These are phyloP conservation scores for Adenanthera pavonina DNA, from an alignment of 306 rosid species.

Conservation along the genomic window DNA sequence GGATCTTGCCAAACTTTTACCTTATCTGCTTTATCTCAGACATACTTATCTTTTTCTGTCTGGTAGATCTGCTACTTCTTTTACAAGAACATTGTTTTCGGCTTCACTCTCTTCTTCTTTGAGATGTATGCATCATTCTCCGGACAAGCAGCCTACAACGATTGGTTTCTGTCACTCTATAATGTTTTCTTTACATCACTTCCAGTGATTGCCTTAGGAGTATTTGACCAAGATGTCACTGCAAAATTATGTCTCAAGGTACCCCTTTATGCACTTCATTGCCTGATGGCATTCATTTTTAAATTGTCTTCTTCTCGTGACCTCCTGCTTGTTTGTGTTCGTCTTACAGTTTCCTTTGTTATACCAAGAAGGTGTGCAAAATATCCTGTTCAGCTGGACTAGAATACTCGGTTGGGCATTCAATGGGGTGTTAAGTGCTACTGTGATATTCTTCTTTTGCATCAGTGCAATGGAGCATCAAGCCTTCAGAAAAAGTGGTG, in stretches of 20 bases:
- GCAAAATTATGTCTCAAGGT: slow-evolving; percentile 84
- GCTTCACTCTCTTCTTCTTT: slow-evolving; percentile 88
- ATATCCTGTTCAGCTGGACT: slow-evolving; percentile 85
- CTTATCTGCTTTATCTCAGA: slow-evolving; percentile 18
- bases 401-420: slow-evolving; percentile 76
- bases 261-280: slow-evolving; percentile 20
- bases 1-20: not conserved
- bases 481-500: slow-evolving; percentile 84
- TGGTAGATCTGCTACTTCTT: slow-evolving; percentile 95
- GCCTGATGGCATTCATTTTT: slow-evolving; percentile 7
- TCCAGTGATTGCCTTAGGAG: slow-evolving; percentile 97
- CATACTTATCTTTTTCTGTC: slow-evolving; percentile 35
- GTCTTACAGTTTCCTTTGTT: slow-evolving; percentile 79
- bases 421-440: slow-evolving; percentile 67
- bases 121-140: slow-evolving; percentile 86
- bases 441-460: slow-evolving; percentile 81
- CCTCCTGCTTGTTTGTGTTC: slow-evolving; percentile 31
- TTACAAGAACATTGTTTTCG: slow-evolving; percentile 91
- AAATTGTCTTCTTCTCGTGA: slow-evolving; percentile 27
- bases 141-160: slow-evolving; percentile 84
- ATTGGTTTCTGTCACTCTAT: slow-evolving; percentile 84
- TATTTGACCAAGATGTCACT: slow-evolving; percentile 92
- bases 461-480: slow-evolving; percentile 62
- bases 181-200: slow-evolving; percentile 98
- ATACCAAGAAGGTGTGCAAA: slow-evolving; percentile 96